Base-by-base conservation (phyloP, 2,329 filamentous ascomycete genomes). In the Ophiostoma piceae region DNA sequence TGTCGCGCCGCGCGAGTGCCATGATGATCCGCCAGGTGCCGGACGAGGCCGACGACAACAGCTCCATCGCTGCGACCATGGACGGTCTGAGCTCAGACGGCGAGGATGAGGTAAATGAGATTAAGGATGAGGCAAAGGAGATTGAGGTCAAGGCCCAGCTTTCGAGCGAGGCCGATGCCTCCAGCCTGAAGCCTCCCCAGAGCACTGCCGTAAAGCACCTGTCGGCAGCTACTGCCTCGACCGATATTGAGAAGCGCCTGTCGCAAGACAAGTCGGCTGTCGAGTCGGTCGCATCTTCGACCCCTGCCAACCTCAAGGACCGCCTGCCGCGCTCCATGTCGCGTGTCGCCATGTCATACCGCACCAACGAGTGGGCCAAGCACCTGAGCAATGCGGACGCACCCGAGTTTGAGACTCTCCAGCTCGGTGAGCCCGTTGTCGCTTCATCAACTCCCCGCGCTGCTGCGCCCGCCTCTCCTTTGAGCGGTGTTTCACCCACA, bases 321-420 rank as follows among this genome's bases (percentile, higher is more conserved):
- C 83, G 83, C 12, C 83, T 96, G 11, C 91, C 92, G 0, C 81
- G 84, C n/a, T 87, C 87, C 14, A 79, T 93, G 43, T 95, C 93
- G 0, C 89, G 87, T 72, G 86, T 96, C 9, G 90, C 93, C 1
- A 82, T 92, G 77, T 91, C 90, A 0, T 96, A 95, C 76, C 87
- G 94, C 70, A 97, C 93, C 1, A 96, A 96, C 73, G 94, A 98
- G 79, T 98, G 94, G 94, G 92, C 93, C 0, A 97, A 97, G 78
- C 92, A 97, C 77, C 83, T 97, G 12, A 88, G 88, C 73, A 82
- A 85, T 60, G 93, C 94, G 7, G 94, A 97, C 19, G 80, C 82
- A 5, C 92, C 92, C 1, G 85, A 88, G 66, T 78, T 85, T 0
- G 89, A 92, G 8, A 84, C 87, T 1, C 77, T 91, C 14, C 82